phyloP scores from a whole-genome alignment of 1,139 yeast species.

The Saccharomyces pastorianus region DNA sequence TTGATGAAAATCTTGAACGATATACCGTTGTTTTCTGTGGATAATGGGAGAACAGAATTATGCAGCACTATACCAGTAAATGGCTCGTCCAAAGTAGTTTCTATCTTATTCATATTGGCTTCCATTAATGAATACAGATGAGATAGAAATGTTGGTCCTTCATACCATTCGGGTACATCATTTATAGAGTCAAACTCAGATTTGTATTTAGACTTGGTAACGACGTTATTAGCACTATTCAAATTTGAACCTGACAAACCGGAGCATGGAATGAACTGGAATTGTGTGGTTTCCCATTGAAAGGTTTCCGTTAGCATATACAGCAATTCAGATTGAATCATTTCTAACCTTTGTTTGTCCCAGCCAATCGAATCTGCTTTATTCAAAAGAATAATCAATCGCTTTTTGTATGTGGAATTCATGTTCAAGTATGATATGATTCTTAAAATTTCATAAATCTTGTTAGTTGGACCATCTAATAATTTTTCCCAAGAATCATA shows the following conservation, averaged over 20 bases:
- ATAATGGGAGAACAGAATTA: neutral
- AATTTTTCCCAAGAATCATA: constrained; percentile 72
- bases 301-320: constrained; percentile 12
- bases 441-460: constrained; percentile 1
- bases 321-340: constrained; percentile 44
- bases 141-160: neutral
- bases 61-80: neutral
- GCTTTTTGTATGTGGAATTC: constrained; percentile 53
- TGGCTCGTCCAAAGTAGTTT: neutral
- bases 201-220: neutral
- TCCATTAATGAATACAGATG: neutral
- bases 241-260: neutral
- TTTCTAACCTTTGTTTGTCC: constrained; percentile 49
- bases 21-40: neutral
- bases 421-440: neutral
- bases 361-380: constrained; percentile 63
- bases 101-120: neutral
- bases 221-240: neutral
- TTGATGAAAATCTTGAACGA: neutral
- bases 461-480: neutral
- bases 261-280: neutral
- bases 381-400: constrained; percentile 58
- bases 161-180: neutral
- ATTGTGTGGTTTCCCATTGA: neutral
- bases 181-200: neutral